Base-by-base conservation (phyloP, 306 rosid species). In the Dalbergia cultrata region DNA sequence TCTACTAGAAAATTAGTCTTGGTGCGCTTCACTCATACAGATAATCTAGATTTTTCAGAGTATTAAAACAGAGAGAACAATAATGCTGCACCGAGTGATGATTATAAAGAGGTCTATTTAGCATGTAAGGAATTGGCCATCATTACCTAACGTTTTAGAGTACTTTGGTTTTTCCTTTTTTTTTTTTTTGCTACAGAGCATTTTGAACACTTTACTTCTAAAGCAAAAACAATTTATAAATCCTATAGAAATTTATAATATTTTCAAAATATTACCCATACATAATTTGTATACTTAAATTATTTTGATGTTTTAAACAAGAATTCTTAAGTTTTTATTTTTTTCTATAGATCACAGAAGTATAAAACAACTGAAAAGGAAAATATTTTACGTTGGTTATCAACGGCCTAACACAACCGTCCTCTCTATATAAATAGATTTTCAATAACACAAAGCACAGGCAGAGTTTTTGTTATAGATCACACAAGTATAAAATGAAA, bases 1-100 rank as follows among this genome's bases (percentile, higher is more conserved):
- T 47, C 22, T 39, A 60, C 16, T 35, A 26, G 67, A 17, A 52
- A 69, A 53, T n/a, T 75, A 13, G 53, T 19, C 9, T 12, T 0
- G 52, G 61, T 13, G 45, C 43, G 41, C 56, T 65, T 63, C 69
- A 66, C 26, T 47, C 54, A 44, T 10, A 41, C 54, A 17, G 66
- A 37, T 17, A 65, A 57, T 33, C 11, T 4, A 67, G 19, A 33
- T 19, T 76, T 78, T 63, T 26, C 6, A 52, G 47, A 7, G 54
- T 60, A 68, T 16, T 62, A 26, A 82, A 33, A 47, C 4, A 12
- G 18, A 52, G 63, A 76, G 52, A 41, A 70, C 10, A 63, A 14
- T 2, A 21, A 74, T 70, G 74, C 44, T 9, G 56, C 54, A 41
- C 14, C 71, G 22, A 18, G 7, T 47, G 81, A 70, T 82, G 44